Evolutionary conservation across 164 flowering plant species (phyloP).

Genomic region (Nelumbo lutea): DNA sequence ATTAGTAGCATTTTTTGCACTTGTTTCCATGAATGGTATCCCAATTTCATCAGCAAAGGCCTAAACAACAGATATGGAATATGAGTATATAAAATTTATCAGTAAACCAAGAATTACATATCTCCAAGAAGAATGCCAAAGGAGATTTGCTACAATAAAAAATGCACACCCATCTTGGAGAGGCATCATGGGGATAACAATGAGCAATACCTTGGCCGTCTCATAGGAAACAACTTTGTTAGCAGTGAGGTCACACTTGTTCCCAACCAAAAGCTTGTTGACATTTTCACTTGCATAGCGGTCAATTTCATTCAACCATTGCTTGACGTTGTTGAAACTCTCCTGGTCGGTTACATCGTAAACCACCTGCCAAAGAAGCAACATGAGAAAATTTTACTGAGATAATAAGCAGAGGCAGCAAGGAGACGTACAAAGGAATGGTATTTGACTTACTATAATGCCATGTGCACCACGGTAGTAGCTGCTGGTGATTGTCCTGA

Average conservation of each 20-base stretch:
- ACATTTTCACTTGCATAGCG: slow-evolving; percentile 44
- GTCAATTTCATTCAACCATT: slow-evolving; percentile 43
- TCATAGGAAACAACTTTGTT: slow-evolving; percentile 36
- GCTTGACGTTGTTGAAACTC: slow-evolving; percentile 43
- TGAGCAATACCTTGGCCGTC: slow-evolving; percentile 35
- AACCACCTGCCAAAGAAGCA: slow-evolving; percentile 25
- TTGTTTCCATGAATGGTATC: slow-evolving; percentile 40
- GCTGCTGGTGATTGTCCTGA: slow-evolving; percentile 84
- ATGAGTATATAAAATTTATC: too few relatives aligned
- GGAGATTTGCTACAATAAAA: not conserved
- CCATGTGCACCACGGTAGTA: slow-evolving; percentile 91
- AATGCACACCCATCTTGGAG: not conserved
- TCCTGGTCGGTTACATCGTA: slow-evolving; percentile 47
- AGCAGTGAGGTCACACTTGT: slow-evolving; percentile 36
- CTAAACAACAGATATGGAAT: slow-evolving; percentile 9
- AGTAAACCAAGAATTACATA: not conserved
- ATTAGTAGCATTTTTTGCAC: slow-evolving; percentile 40
- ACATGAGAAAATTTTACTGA: not conserved
- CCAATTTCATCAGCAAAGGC: slow-evolving; percentile 45
- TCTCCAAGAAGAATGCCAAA: not conserved
- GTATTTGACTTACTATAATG: slow-evolving; percentile 48
- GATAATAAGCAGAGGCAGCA: not conserved
- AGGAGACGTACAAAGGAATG: not conserved
- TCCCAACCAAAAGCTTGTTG: slow-evolving; percentile 44
- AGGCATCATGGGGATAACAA: not conserved